phyloP scores from a whole-genome alignment of 2,329 filamentous ascomycete genomes.

The Ceratocystis harringtonii region DNA sequence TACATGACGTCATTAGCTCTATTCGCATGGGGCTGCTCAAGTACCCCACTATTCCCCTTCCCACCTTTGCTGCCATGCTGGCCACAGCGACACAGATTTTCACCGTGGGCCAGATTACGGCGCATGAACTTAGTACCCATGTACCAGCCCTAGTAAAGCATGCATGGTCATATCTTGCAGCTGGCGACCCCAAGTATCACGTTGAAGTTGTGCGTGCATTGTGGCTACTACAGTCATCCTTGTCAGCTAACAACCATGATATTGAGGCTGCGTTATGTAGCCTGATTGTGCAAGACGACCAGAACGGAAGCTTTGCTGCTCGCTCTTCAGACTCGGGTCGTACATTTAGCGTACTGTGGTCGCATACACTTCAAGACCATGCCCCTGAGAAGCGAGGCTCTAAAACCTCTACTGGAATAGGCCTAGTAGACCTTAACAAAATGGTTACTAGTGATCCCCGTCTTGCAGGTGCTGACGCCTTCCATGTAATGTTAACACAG shows the following conservation, averaged over 20 bases:
- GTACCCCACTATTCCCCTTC: constrained; percentile 37
- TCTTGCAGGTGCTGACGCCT: constrained; percentile 44
- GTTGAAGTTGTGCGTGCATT: constrained; percentile 79
- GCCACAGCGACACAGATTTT: constrained; percentile 22
- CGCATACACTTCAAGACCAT: constrained; percentile 55
- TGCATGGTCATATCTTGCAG: constrained; percentile 68
- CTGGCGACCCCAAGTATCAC: constrained; percentile 78
- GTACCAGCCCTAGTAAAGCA: constrained; percentile 53
- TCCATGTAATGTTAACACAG: constrained; percentile 60
- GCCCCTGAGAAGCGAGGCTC: constrained; percentile 37
- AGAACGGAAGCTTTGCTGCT: constrained; percentile 32
- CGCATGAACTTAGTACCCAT: constrained; percentile 40
- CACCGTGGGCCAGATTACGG: constrained; percentile 6
- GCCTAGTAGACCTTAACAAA: constrained; percentile 12
- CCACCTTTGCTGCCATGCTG: constrained; percentile 44
- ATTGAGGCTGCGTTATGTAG: constrained; percentile 66
- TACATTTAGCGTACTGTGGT: constrained; percentile 65
- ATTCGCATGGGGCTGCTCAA: constrained; percentile 30
- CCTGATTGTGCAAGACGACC: constrained; percentile 46
- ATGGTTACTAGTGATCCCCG: constrained; percentile 27
- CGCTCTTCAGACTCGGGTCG: constrained; percentile 46
- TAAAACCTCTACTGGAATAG: constrained; percentile 21
- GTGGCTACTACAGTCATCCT: constrained; percentile 66
- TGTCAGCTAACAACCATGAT: constrained; percentile 52
- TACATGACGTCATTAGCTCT: constrained; percentile 20